Percentiles rank a stretch among this genome's conserved stretches.
These are phyloP conservation scores for Choanephora cucurbitarum DNA, from an alignment of 371 early-diverging fungal genomes.

Conservation along the genomic window DNA sequence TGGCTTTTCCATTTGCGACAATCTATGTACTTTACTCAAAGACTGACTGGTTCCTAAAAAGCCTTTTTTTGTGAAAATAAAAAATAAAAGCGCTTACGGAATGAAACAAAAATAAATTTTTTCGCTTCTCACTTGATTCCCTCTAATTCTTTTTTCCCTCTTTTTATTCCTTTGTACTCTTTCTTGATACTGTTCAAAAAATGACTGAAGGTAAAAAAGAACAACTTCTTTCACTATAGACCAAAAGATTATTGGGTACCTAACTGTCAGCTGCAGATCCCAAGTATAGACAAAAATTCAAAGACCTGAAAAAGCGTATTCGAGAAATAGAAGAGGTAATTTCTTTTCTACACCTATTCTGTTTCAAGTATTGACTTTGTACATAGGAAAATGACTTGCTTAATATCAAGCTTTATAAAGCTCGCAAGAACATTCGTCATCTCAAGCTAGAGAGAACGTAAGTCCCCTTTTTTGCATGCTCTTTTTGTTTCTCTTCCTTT, in stretches of 20 bases:
- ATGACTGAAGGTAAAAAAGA: constrained; percentile 13
- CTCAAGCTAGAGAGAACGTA: constrained; percentile 53
- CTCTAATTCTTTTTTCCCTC: constrained; percentile 1
- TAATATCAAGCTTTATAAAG: constrained; percentile 44
- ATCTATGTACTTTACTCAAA: not conserved
- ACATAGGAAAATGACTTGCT: constrained; percentile 51
- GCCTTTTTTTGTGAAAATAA: not conserved
- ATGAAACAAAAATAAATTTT: constrained; percentile 6
- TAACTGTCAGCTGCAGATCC: constrained; percentile 65
- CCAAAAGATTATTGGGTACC: not conserved
- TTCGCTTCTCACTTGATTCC: not conserved
- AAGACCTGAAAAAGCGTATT: constrained; percentile 61
- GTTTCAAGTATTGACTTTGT: not conserved
- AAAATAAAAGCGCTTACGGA: constrained; percentile 6
- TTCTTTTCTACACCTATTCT: not conserved
- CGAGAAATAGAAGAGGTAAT: constrained; percentile 66
- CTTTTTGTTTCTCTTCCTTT: not conserved
- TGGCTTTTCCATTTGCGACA: not conserved
- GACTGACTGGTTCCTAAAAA: not conserved
- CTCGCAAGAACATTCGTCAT: constrained; percentile 50
- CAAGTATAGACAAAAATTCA: constrained; percentile 56
- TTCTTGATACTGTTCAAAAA: not conserved
- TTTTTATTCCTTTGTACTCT: not conserved
- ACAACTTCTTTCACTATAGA: constrained; percentile 1
- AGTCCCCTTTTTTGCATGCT: constrained; percentile 3